phyloP scores from a whole-genome alignment of 1,139 yeast species.

The Waltiozyma sp. region DNA sequence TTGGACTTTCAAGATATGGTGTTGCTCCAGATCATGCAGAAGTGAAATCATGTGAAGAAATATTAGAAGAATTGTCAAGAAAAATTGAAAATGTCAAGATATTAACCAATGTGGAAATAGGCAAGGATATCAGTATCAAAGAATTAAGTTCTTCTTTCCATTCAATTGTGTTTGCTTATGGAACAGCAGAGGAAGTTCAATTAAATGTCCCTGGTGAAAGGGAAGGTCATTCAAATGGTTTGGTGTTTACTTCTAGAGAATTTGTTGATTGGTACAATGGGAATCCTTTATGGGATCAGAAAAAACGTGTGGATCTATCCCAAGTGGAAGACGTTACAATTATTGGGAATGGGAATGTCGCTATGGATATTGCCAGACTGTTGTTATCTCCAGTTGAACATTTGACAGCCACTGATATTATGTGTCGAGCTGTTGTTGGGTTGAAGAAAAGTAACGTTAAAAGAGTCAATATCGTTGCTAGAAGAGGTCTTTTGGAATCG shows the following conservation, averaged over 20 bases:
- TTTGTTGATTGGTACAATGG: constrained; percentile 98
- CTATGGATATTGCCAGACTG: constrained; percentile 80
- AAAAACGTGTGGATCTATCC: constrained; percentile 30
- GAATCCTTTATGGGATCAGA: constrained; percentile 34
- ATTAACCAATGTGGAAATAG: constrained; percentile 68
- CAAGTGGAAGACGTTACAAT: constrained; percentile 58
- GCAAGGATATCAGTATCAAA: constrained; percentile 39
- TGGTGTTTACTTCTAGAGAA: constrained; percentile 62
- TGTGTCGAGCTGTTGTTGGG: constrained; percentile 44
- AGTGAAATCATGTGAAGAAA: constrained; percentile 81
- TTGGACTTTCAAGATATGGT: constrained; percentile 83
- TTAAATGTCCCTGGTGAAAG: constrained; percentile 53
- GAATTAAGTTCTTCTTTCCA: constrained; percentile 49
- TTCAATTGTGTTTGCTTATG: constrained; percentile 71
- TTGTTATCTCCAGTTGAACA: constrained; percentile 45
- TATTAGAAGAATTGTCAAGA: constrained; percentile 46
- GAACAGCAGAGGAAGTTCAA: constrained; percentile 56
- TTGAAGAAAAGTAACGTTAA: constrained; percentile 44
- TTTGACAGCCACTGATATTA: constrained; percentile 60
- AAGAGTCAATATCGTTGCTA: constrained; percentile 63
- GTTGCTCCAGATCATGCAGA: constrained; percentile 99
- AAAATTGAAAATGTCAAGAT: constrained; percentile 37
- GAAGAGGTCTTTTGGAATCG: constrained; percentile 74
- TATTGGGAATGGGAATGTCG: constrained; percentile 98
- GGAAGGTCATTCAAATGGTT: constrained; percentile 35